phyloP scores from a whole-genome alignment of 345 rosid species.

The Toxicodendron radicans region DNA sequence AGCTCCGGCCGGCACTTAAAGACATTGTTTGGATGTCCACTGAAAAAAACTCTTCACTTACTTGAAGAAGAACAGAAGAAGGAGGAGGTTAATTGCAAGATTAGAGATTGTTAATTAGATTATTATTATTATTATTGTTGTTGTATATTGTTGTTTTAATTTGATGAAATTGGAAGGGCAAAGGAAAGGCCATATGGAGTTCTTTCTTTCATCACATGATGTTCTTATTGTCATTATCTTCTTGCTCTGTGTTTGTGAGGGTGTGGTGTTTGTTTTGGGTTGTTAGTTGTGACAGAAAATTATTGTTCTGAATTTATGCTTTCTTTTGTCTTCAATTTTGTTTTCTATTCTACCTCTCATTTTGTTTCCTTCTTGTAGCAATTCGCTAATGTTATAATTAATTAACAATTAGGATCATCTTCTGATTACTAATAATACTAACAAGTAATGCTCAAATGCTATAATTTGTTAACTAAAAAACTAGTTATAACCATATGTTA shows the following conservation, averaged over 20 bases:
- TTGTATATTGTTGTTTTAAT: neutral
- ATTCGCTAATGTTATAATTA: no score
- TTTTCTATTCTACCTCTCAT: neutral
- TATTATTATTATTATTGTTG: neutral
- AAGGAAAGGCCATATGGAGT: neutral
- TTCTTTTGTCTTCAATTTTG: neutral
- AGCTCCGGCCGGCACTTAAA: slow-evolving; percentile 86
- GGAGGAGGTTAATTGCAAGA: neutral
- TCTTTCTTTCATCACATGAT: neutral
- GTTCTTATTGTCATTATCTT: neutral
- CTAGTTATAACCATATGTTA: no score
- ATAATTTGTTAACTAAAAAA: no score
- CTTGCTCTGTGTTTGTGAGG: neutral
- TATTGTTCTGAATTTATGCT: neutral
- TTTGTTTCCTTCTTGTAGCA: no score
- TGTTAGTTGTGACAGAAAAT: neutral
- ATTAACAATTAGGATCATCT: no score
- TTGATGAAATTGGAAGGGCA: neutral
- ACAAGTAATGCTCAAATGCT: no score
- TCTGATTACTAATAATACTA: no score
- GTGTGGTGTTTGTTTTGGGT: slow-evolving; percentile 7
- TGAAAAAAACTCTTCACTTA: slow-evolving; percentile 42
- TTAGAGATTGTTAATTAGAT: slow-evolving; percentile 12
- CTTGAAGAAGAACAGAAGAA: slow-evolving; percentile 23
- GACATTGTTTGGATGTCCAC: slow-evolving; percentile 80